These are phyloP conservation scores for Epichloe brachyelytri DNA, from an alignment of 2,329 filamentous ascomycete species.

Conservation along the genomic window DNA sequence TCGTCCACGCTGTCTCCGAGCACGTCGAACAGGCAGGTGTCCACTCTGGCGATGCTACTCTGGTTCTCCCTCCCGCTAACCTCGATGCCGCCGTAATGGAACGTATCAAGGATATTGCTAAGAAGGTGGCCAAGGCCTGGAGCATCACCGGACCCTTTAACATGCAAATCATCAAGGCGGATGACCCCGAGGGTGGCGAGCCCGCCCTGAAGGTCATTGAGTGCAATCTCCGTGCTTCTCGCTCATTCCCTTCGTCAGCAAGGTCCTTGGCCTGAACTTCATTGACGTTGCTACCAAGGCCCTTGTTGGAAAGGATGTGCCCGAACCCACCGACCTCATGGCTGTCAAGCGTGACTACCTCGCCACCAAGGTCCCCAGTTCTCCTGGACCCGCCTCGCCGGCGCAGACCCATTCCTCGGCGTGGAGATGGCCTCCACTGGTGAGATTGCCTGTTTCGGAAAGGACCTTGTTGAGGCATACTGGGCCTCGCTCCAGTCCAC, in stretches of 20 bases:
- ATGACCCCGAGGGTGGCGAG: slow-evolving; percentile 60
- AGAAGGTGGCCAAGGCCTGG: slow-evolving; percentile 96
- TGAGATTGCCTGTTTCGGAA: slow-evolving; percentile 98
- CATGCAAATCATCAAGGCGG: slow-evolving; percentile 98
- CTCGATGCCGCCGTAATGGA: slow-evolving; percentile 67
- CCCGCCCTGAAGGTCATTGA: slow-evolving; percentile 88
- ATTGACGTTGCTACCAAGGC: slow-evolving; percentile 92
- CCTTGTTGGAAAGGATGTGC: slow-evolving; percentile 73
- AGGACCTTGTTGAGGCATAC: slow-evolving; percentile 91
- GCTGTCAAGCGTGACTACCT: slow-evolving; percentile 77
- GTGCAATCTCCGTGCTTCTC: slow-evolving; percentile 93
- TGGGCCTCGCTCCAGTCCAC: slow-evolving; percentile 92
- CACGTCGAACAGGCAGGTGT: slow-evolving; percentile 96
- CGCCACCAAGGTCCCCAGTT: slow-evolving; percentile 98
- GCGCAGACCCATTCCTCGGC: slow-evolving; percentile 92
- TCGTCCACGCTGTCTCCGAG: slow-evolving; percentile 87
- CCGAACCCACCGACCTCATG: slow-evolving; percentile 82
- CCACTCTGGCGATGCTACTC: slow-evolving; percentile 92
- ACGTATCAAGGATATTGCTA: slow-evolving; percentile 86
- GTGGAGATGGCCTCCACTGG: slow-evolving; percentile 96
- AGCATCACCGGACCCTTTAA: slow-evolving; percentile 97
- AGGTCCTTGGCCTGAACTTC: slow-evolving; percentile 93
- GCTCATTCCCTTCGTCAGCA: slow-evolving; percentile 96
- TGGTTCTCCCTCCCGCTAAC: slow-evolving; percentile 76
- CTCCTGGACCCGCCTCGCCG: slow-evolving; percentile 94